Evolutionary conservation across 495 filamentous ascomycete genomes (phyloP).

Genomic region (Penicillium argentinense): DNA sequence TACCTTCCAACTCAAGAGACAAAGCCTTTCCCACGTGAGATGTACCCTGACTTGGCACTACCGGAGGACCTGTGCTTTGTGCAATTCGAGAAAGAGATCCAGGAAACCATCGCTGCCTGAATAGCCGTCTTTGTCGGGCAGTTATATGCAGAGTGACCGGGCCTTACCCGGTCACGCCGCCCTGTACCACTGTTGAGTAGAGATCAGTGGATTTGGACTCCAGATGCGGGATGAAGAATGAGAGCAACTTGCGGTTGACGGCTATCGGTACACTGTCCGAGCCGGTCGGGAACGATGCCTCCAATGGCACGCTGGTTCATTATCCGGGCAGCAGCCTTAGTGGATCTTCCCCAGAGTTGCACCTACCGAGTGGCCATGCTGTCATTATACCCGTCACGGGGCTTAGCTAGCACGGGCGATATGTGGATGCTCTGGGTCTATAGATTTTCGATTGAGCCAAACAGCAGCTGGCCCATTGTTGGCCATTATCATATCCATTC

Average conservation of each 20-base stretch:
- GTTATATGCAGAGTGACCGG: background rate
- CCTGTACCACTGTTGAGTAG: background rate
- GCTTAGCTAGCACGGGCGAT: background rate
- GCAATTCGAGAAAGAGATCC: conserved; percentile 28
- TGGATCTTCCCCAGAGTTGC: background rate
- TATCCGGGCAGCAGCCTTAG: background rate
- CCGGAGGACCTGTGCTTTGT: conserved; percentile 41
- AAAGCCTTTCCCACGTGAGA: conserved; percentile 38
- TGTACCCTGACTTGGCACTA: conserved; percentile 24
- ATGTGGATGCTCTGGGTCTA: background rate
- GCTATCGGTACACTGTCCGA: background rate
- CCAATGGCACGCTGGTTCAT: background rate
- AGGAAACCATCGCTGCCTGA: too few relatives aligned
- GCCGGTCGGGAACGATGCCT: background rate
- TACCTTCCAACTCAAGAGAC: conserved; percentile 39
- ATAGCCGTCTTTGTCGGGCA: background rate
- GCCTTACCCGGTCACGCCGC: background rate
- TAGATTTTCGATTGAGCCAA: background rate
- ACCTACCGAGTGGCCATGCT: background rate
- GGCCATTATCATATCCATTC: background rate
- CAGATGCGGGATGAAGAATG: background rate
- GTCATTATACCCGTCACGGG: background rate
- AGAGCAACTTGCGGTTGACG: background rate
- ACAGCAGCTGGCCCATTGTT: background rate
- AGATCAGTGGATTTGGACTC: background rate